Conservation (phyloP, 768 basidiomycete species). For the Tephrocybe sp. region DNA sequence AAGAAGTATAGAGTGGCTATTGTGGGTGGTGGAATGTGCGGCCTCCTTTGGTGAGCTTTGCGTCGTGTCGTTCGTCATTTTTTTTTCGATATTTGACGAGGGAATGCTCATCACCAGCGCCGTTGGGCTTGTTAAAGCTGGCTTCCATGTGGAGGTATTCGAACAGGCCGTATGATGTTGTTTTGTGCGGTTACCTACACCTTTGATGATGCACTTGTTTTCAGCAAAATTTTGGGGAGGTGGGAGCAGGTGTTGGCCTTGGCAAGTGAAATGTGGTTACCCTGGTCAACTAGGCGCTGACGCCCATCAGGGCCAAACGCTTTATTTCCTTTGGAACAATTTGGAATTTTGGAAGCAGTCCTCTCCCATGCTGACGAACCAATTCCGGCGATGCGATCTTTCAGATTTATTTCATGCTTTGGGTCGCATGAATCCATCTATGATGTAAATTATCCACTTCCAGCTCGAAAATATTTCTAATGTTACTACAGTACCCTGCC, state of each 20-base stretch:
- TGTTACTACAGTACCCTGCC: conserved; percentile 29
- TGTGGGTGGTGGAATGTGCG: conserved; percentile 55
- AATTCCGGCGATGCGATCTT: conserved; percentile 28
- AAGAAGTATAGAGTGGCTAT: conserved; percentile 51
- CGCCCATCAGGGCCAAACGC: conserved; percentile 44
- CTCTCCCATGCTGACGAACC: conserved; percentile 34
- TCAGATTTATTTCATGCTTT: conserved; percentile 41
- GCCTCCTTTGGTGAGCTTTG: conserved; percentile 38
- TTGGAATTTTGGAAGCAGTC: conserved; percentile 43
- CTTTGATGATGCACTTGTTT: not conserved
- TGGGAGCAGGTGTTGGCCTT: conserved; percentile 54
- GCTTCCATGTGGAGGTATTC: conserved; percentile 47
- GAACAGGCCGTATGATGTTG: conserved; percentile 45
- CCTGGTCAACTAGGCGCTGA: not conserved
- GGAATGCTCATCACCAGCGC: conserved; percentile 28
- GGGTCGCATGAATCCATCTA: conserved; percentile 42
- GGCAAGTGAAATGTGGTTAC: conserved; percentile 23
- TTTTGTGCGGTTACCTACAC: not conserved
- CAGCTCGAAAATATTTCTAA: not conserved
- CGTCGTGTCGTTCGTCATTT: not conserved
- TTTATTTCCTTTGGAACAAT: conserved; percentile 38
- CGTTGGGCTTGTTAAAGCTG: conserved; percentile 37
- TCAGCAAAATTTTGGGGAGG: conserved; percentile 46
- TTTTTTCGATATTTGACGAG: not conserved
- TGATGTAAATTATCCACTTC: conserved; percentile 31